Conservation (phyloP, 345 rosid species). For the Eucalyptus lansdowneana region DNA sequence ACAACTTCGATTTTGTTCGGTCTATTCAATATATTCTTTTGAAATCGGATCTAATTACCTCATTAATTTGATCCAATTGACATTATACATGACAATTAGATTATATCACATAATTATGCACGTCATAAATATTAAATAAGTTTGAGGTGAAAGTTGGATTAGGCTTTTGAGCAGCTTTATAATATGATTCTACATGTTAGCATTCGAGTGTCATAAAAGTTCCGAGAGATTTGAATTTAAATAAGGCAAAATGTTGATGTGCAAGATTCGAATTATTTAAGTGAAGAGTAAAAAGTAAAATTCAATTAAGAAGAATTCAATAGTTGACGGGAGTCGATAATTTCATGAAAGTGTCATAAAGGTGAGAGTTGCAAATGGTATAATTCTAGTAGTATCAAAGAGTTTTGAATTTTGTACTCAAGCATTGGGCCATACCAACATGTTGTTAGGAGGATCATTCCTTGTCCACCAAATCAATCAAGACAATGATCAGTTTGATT, state of each 20-base stretch:
- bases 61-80: background rate
- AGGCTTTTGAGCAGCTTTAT: background rate
- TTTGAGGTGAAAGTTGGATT: background rate
- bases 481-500: background rate
- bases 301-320: background rate
- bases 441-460: background rate
- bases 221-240: too few relatives aligned
- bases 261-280: background rate
- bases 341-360: background rate
- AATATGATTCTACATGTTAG: too few relatives aligned
- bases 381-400: too few relatives aligned
- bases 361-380: background rate
- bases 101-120: rapidly evolving
- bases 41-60: background rate
- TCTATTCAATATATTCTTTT: background rate
- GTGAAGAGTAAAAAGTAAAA: background rate
- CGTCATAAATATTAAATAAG: background rate
- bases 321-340: rapidly evolving
- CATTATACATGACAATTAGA: rapidly evolving
- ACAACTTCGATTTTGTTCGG: background rate
- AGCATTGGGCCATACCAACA: rapidly evolving
- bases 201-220: background rate
- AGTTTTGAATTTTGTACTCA: background rate
- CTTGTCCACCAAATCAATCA: background rate
- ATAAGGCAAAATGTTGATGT: background rate